phyloP scores from a whole-genome alignment of 305 asterid genomes.

The Fraxinus paxiana region DNA sequence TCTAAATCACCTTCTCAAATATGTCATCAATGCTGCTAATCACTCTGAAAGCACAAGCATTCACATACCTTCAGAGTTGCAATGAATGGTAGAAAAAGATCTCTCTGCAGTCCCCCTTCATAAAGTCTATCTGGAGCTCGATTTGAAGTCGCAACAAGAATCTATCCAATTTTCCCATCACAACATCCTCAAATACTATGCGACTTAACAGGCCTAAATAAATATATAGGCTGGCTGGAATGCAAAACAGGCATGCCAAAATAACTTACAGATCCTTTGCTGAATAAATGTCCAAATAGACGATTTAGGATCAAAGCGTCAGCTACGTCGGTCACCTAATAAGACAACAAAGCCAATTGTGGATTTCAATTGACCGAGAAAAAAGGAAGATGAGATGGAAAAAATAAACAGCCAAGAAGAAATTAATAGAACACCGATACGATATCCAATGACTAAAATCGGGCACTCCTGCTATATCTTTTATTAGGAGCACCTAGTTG shows the following conservation, averaged over 20 bases:
- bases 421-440: not conserved
- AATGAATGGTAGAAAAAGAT: slow-evolving; percentile 89
- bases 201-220: slow-evolving; percentile 10
- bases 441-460: not conserved
- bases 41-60: not conserved
- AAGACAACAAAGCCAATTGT: not conserved
- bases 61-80: slow-evolving; percentile 69
- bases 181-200: slow-evolving; percentile 11
- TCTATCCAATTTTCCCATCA: slow-evolving; percentile 38
- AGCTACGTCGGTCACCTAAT: slow-evolving; percentile 93
- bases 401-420: not conserved
- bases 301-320: slow-evolving; percentile 89
- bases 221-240: not conserved
- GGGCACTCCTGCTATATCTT: not conserved
- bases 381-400: not conserved
- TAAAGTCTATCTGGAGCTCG: slow-evolving; percentile 98
- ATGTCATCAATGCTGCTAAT: not conserved
- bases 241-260: not conserved
- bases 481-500: not conserved
- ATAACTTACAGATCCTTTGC: slow-evolving; percentile 73
- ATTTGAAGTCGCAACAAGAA: slow-evolving; percentile 89
- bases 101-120: slow-evolving; percentile 94
- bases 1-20: not conserved
- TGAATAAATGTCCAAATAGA: slow-evolving; percentile 67
- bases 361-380: not conserved